Base-by-base conservation (phyloP, 768 basidiomycete species). In the Chalciporus pseudorubinellus region DNA sequence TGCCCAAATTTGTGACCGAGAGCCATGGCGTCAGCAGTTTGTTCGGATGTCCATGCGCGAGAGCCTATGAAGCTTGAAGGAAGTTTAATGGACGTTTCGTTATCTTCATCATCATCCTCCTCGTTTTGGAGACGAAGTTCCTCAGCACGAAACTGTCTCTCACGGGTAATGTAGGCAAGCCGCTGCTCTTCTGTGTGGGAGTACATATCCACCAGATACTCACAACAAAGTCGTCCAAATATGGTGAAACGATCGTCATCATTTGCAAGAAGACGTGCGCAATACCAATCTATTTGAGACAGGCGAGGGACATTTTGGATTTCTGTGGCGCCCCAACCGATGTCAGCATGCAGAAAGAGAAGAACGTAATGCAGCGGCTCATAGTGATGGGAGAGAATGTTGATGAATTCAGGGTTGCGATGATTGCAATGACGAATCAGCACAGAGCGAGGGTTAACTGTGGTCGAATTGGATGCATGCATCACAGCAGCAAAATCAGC, bases 151-250 rank as follows among this genome's bases (percentile, higher is more conserved):
- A n/a, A 63, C 24, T 5, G 50, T 36, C 21, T 46, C 36, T 70
- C 70, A 0, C 22, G 6, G 1, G 63, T 57, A 34, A 76, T 73
- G 44, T 69, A 75, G n/a, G 57, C 47, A 6, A 76, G 55, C 0
- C 67, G 55, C 9, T 52, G 39, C 48, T 76, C 73, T 2, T 70
- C 44, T 21, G 69, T 61, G 1, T 68, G 60, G 1, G 62, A 66
- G 49, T 68, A 74, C 74, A 75, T 75, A 42, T 75, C 72, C 26
- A 70, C 65, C 11, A 71, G 18, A 38, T 74, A 74, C 50, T 75
- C 67, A 50, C 63, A 67, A 0, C 60, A 51, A 0, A 76, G 52
- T 0, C 69, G 59, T 0, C 72, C 70, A 55, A 74, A 75, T 0
- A 69, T 63, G 1, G 22, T 26, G 42, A 75, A 75, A 0, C 70